phyloP scores from a whole-genome alignment of 2,329 filamentous ascomycete species.

The Dothideomycetes sp. region DNA sequence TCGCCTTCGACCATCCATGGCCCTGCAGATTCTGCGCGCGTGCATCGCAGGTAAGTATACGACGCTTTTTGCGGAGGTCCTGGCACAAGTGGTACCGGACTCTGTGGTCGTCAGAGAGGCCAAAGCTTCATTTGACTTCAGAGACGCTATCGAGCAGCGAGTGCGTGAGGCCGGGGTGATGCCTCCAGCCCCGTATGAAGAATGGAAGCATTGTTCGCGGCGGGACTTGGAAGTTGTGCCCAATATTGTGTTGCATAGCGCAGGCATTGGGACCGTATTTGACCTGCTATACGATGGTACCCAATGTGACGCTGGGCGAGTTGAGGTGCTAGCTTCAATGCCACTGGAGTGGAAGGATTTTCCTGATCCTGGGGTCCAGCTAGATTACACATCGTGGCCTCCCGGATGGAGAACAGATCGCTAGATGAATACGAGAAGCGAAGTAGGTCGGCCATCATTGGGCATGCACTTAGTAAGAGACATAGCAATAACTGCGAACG shows the following conservation, averaged over 20 bases:
- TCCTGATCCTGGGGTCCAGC: no score
- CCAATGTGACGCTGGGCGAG: not conserved
- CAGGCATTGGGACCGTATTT: not conserved
- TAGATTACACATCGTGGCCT: no score
- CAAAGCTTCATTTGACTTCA: not conserved
- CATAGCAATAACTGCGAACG: no score
- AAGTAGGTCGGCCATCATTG: no score
- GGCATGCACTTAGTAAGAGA: no score
- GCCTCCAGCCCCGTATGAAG: not conserved
- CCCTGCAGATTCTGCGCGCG: slow-evolving; percentile 10
- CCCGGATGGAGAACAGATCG: no score
- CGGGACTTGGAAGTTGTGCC: not conserved
- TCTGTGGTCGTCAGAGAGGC: slow-evolving; percentile 7
- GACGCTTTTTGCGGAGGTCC: slow-evolving; percentile 10
- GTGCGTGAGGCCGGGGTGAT: not conserved
- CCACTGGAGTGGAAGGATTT: not conserved
- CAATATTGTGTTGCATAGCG: not conserved
- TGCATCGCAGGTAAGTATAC: slow-evolving; percentile 11
- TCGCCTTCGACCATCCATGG: slow-evolving; percentile 9
- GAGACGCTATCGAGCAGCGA: not conserved
- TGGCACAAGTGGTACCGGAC: slow-evolving; percentile 2
- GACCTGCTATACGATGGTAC: not conserved
- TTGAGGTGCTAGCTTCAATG: not conserved
- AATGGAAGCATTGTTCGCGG: not conserved
- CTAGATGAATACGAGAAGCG: no score